phyloP scores from a whole-genome alignment of 73 alveolate species.

The Tetrahymena borealis region DNA sequence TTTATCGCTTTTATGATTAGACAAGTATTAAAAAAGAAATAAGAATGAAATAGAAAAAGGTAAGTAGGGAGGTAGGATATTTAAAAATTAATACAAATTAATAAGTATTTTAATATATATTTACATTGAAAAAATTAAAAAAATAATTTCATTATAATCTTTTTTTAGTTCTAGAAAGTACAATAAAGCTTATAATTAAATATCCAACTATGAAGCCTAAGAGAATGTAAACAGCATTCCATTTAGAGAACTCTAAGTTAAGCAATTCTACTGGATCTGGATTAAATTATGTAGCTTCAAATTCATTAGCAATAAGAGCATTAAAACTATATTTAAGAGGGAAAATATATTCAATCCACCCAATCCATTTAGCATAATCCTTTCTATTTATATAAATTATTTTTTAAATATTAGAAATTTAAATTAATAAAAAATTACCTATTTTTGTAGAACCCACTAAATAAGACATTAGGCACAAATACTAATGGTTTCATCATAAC shows the following conservation, averaged over 20 bases:
- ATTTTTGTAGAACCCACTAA: constrained; percentile 19
- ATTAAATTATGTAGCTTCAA: neutral
- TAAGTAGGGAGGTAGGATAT: too few relatives aligned
- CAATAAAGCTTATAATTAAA: neutral
- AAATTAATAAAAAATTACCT: neutral
- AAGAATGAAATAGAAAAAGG: too few relatives aligned
- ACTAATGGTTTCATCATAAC: constrained; percentile 3
- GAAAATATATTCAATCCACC: constrained; percentile 49
- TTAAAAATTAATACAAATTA: too few relatives aligned
- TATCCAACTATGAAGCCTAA: neutral
- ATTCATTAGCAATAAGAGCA: constrained; percentile 56
- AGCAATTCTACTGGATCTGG: neutral
- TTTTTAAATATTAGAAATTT: too few relatives aligned
- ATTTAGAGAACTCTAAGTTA: neutral
- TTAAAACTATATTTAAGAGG: constrained; percentile 62
- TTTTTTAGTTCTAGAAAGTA: neutral
- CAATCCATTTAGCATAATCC: constrained; percentile 7
- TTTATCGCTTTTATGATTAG: too few relatives aligned
- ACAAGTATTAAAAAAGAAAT: too few relatives aligned
- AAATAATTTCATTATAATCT: neutral
- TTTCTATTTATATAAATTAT: neutral
- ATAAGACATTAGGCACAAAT: constrained; percentile 4
- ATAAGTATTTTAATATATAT: too few relatives aligned
- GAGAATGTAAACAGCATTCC: neutral
- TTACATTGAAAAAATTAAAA: neutral